These are phyloP conservation scores for Stagonosporopsis tanaceti DNA, from an alignment of 2,329 filamentous ascomycete genomes.

Conservation along the genomic window DNA sequence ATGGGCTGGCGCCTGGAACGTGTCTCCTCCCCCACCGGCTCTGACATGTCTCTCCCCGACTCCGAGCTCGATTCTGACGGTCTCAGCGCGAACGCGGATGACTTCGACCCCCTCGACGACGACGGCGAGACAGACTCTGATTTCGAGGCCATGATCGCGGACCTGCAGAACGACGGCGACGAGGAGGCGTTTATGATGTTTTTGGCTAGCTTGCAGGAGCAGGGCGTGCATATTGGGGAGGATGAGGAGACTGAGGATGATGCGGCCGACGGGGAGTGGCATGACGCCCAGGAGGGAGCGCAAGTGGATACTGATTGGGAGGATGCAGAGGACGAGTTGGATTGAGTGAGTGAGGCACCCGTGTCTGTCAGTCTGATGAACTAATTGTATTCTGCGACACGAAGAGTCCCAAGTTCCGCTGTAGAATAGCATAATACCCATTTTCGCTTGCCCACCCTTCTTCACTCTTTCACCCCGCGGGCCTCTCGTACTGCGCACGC, in stretches of 20 bases:
- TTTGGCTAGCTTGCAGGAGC: constrained; percentile 12
- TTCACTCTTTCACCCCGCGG: no score
- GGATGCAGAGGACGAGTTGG: constrained; percentile 11
- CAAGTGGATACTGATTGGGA: constrained; percentile 3
- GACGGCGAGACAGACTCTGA: constrained; percentile 16
- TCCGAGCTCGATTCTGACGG: neutral
- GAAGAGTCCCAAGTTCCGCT: no score
- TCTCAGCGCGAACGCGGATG: neutral
- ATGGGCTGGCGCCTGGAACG: neutral
- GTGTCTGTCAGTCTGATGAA: neutral
- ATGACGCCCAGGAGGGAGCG: neutral
- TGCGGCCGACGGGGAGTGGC: constrained; percentile 1
- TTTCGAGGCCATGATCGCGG: constrained; percentile 11
- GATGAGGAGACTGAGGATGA: neutral
- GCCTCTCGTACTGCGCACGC: no score
- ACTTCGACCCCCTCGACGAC: neutral
- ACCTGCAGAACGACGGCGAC: constrained; percentile 18
- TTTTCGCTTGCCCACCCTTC: no score
- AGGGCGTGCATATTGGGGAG: constrained; percentile 5
- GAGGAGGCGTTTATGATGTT: constrained; percentile 12
- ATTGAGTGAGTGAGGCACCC: neutral
- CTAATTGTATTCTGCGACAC: no score
- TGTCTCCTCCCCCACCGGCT: neutral
- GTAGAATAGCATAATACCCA: no score
- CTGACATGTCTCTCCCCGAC: neutral